Evolutionary conservation across 2,329 filamentous ascomycete species (phyloP).

Genomic region (Mycosphaerella sp.): DNA sequence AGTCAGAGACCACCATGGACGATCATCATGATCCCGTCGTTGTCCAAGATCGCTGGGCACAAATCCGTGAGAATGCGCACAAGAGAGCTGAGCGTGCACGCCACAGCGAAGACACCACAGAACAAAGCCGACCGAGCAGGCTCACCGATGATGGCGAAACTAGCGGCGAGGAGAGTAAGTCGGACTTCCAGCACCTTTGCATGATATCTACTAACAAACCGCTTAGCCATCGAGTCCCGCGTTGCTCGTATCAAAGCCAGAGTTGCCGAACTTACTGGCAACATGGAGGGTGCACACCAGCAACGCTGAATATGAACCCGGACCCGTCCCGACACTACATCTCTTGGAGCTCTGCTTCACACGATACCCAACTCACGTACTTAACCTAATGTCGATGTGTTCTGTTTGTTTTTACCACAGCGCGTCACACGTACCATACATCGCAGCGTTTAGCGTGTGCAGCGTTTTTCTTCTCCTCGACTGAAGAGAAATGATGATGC

Average conservation of each 20-base stretch:
- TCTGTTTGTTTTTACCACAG: slow-evolving; percentile 6
- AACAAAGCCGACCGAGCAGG: slow-evolving; percentile 44
- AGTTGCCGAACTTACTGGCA: slow-evolving; percentile 77
- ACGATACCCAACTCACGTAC: slow-evolving; percentile 1
- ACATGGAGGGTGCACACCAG: slow-evolving; percentile 23
- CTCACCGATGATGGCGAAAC: slow-evolving; percentile 74
- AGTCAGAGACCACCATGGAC: slow-evolving; percentile 40
- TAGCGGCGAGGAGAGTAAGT: slow-evolving; percentile 91
- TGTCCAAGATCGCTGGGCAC: slow-evolving; percentile 77
- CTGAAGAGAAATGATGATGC: slow-evolving; percentile 1
- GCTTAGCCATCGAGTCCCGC: slow-evolving; percentile 83
- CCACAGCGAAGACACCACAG: slow-evolving; percentile 51
- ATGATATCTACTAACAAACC: slow-evolving; percentile 10
- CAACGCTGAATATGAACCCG: background rate
- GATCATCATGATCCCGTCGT: slow-evolving; percentile 35
- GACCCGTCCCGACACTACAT: background rate
- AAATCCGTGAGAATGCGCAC: slow-evolving; percentile 90
- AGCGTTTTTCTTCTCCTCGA: slow-evolving; percentile 1
- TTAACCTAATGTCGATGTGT: background rate
- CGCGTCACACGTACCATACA: background rate
- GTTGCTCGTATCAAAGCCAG: slow-evolving; percentile 97
- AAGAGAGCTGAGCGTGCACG: slow-evolving; percentile 53
- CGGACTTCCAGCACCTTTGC: background rate
- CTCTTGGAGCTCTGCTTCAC: background rate
- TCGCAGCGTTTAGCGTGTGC: slow-evolving; percentile 8